Conservation (phyloP, 2,329 filamentous ascomycete genomes). For the Dactylellina parvicollis region DNA sequence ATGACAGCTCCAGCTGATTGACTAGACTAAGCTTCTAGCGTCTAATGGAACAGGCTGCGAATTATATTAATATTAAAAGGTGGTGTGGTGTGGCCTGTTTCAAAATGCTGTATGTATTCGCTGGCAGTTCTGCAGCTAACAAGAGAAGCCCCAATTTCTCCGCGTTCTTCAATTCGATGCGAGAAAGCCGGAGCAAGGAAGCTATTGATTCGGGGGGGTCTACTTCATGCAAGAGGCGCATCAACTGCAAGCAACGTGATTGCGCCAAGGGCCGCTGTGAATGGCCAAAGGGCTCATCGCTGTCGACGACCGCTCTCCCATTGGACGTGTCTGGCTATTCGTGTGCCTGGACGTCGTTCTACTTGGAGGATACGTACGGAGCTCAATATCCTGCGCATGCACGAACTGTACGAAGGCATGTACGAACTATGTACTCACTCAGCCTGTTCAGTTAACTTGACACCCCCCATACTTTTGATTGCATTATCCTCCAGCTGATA, state of each 20-base stretch:
- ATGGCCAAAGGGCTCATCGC: slow-evolving; percentile 14
- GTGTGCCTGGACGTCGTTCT: slow-evolving; percentile 7
- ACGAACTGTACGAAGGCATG: too few species aligned
- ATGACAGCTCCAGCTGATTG: slow-evolving; percentile 13
- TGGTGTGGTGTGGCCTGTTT: slow-evolving; percentile 50
- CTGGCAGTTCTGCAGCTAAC: slow-evolving; percentile 54
- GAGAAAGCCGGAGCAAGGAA: slow-evolving; percentile 13
- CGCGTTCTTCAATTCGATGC: slow-evolving; percentile 53
- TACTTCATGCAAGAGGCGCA: slow-evolving; percentile 50
- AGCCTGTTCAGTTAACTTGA: too few species aligned
- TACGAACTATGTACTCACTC: too few species aligned
- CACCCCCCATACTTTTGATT: too few species aligned
- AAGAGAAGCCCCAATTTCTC: slow-evolving; percentile 15
- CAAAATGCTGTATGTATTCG: slow-evolving; percentile 54
- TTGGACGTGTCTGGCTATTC: slow-evolving; percentile 13
- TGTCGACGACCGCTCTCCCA: slow-evolving; percentile 2
- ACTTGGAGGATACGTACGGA: too few species aligned
- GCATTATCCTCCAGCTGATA: too few species aligned
- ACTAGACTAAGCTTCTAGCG: not conserved
- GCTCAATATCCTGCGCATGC: too few species aligned
- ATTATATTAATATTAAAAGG: slow-evolving; percentile 4
- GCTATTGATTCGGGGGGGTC: not conserved
- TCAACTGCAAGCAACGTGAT: slow-evolving; percentile 53
- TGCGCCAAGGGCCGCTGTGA: slow-evolving; percentile 24
- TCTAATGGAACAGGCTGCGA: not conserved